Base-by-base conservation (phyloP, 176 grass and related monocot species). In the Lolium perenne region DNA sequence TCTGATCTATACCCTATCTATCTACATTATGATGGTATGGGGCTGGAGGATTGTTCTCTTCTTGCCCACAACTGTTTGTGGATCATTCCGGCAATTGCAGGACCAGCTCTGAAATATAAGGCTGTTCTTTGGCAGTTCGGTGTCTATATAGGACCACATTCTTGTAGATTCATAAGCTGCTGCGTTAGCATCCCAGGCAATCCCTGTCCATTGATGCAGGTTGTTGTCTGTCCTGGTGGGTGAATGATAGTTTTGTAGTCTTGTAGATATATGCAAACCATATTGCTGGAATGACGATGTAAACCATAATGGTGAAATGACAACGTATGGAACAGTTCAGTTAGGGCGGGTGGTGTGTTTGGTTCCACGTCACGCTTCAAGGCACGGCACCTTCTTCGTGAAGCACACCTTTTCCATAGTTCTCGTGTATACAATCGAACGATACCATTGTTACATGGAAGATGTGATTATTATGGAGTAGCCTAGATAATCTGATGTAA, bases 1-100 rank as follows among this genome's bases (percentile, higher is more conserved):
- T 71, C 68, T 70, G 38, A 69, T 41, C 38, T 18, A n/a, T n/a
- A 51, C 0, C 23, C 65, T 70, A 70, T 54, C 25, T 21, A 82
- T 72, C 35, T 71, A 82, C 65, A 56, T 35, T 67, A 20, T 51
- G 68, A 73, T 49, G 58, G 67, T 20, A 14, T 74, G 79, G 59
- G 63, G 17, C 82, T 51, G 4, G 40, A 66, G 43, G 43, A 49
- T 65, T 22, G 18, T 77, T 40, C 26, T 41, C 8, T 46, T 71
- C 18, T 46, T n/a, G 26, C 46, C 48, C 18, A 13, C 73, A 20
- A 40, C 47, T 67, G 46, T 67, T 70, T 77, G 62, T 46, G 84
- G 48, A 71, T 74, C 46, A 74, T 59, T 53, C 49, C 43, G 61
- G 47, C 1, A 43, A 43, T 78, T 18, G 5, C 74, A 78, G 74